Percentiles rank a stretch among this genome's conserved stretches.
phyloP scores from a whole-genome alignment of 192 early-diverging fungal genomes.

The Diversispora eburnea region DNA sequence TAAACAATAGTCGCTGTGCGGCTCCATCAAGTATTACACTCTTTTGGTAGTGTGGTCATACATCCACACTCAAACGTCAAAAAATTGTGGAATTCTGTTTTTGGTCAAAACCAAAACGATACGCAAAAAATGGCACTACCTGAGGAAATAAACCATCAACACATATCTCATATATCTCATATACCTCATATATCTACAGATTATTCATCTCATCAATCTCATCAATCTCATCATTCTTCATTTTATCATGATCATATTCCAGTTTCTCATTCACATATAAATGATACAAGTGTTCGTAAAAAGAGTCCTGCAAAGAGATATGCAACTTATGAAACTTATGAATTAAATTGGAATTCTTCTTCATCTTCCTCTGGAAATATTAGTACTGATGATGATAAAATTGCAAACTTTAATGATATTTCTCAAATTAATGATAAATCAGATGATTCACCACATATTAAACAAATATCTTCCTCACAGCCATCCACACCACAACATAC shows the following conservation, averaged over 20 bases:
- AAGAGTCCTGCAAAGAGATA: conserved; percentile 3
- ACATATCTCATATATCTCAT: no score
- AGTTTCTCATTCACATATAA: background rate
- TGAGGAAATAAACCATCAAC: background rate
- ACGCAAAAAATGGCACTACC: background rate
- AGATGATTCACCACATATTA: background rate
- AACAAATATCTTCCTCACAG: background rate
- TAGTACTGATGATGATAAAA: background rate
- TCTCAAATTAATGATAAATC: background rate
- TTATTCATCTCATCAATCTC: background rate
- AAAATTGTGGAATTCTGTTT: conserved; percentile 1
- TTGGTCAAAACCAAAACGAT: background rate
- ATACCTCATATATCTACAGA: no score
- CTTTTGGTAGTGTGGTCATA: background rate
- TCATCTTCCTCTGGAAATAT: background rate
- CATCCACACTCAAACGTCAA: background rate
- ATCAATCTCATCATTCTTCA: background rate
- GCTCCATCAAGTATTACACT: conserved; percentile 1
- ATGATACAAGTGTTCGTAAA: background rate
- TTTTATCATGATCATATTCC: background rate
- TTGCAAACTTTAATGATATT: background rate
- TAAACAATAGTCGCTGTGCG: conserved; percentile 1
- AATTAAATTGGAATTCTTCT: background rate
- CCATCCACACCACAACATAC: background rate
- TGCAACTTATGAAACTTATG: conserved; percentile 6